Evolutionary conservation across 2,329 filamentous ascomycete species (phyloP), one percentile per base, ranked within the genome.

Genomic region (Epichloe coenophiala): DNA sequence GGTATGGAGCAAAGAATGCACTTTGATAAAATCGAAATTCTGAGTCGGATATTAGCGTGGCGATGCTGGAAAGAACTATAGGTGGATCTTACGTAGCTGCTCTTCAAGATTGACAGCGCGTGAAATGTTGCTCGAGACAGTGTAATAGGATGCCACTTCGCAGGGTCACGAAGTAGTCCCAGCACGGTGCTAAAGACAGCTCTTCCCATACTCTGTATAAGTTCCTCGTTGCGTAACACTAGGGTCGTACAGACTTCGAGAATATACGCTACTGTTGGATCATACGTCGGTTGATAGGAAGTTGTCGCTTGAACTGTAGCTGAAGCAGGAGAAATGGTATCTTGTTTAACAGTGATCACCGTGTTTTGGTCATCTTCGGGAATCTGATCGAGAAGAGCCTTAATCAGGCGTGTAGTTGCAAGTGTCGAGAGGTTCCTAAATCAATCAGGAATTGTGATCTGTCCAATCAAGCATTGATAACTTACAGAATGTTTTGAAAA

Each of bases 11-110:
- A 97, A 78, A 47, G 97, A 86, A 1, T 93, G 93, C 1, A 90
- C 87, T 51, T 93, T 87, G 61, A 96, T 83, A 64, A 93, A 95
- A 60, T 94, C 87, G 60, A 91, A 81, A 58, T 95, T 86, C 85
- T 90, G 57, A 48, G 46, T 42, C 45, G 40, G 11, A 31, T 58
- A 50, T 66, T 43, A 66, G 58, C 37, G 35, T 21, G 27, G n/a
- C 11, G 12, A 35, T 35, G 17, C 23, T 8, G 5, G 33, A 39
- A 11, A 31, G 15, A 11, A 2, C 27, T 12, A 35, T 13, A 27
- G 19, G 5, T n/a, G 17, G 4, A n/a, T 71, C 84, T 71, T 75
- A 90, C 86, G 67, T 95, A 94, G 70, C 89, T 91, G 19, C 84
- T 79, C 58, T 86, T 84, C 39, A 98, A 72, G 41, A 97, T 70